These are phyloP conservation scores for Geotrichum macrosporum DNA, from an alignment of 1,139 yeast species.

Conservation along the genomic window DNA sequence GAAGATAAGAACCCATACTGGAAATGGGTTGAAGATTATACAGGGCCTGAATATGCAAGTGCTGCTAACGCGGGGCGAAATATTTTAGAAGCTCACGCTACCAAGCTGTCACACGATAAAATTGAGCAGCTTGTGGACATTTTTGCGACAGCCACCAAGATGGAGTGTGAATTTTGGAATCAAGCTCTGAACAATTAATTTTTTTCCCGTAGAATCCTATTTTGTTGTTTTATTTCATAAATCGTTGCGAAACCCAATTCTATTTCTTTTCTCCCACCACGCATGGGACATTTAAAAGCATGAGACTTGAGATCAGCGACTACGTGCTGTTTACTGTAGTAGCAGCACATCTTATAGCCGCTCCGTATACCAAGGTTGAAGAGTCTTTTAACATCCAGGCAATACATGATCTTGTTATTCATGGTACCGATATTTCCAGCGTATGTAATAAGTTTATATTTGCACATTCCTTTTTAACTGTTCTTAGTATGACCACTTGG, in stretches of 20 bases:
- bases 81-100: conserved; percentile 46
- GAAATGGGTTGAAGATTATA: conserved; percentile 60
- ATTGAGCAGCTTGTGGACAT: conserved; percentile 53
- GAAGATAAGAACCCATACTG: conserved; percentile 39
- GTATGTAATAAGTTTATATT: conserved; percentile 27
- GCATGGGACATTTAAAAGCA: too few species aligned
- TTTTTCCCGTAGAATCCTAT: too few species aligned
- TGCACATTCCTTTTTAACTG: background rate
- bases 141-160: conserved; percentile 53
- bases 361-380: conserved; percentile 91
- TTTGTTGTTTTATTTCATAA: too few species aligned
- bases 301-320: too few species aligned
- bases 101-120: conserved; percentile 41
- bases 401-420: conserved; percentile 67
- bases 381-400: conserved; percentile 93
- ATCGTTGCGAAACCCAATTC: too few species aligned
- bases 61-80: conserved; percentile 51
- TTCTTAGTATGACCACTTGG: conserved; percentile 62
- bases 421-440: conserved; percentile 46
- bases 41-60: conserved; percentile 50
- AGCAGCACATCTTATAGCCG: conserved; percentile 43
- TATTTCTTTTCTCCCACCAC: too few species aligned
- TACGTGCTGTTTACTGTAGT: conserved; percentile 28
- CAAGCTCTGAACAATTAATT: conserved; percentile 38
- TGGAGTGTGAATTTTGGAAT: conserved; percentile 67